These are phyloP conservation scores for Thalia dealbata DNA, from an alignment of 176 grass and related monocot genomes.

Conservation along the genomic window DNA sequence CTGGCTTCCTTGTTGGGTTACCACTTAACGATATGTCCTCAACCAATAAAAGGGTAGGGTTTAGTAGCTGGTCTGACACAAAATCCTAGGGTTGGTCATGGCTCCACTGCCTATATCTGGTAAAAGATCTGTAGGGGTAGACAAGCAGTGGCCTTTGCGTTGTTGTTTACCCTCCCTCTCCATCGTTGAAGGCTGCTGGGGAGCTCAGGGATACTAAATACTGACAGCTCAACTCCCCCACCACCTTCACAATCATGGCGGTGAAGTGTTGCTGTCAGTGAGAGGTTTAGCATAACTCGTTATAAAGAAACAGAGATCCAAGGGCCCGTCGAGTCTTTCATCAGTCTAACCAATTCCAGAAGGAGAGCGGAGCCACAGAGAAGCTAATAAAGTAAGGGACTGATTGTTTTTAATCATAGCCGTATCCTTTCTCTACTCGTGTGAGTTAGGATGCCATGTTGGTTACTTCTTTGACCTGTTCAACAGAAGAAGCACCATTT, in stretches of 20 bases:
- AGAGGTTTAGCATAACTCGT: no score
- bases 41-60: not conserved
- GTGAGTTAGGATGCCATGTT: not conserved
- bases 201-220: not conserved
- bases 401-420: no score
- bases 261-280: not conserved
- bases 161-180: not conserved
- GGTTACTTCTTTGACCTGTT: not conserved
- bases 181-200: not conserved
- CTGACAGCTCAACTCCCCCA: not conserved
- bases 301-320: no score
- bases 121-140: not conserved
- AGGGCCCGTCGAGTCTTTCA: no score
- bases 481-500: not conserved
- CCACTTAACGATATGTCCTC: not conserved
- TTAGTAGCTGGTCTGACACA: not conserved
- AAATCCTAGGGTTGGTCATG: constrained; percentile 4
- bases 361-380: no score
- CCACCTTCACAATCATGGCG: constrained; percentile 2
- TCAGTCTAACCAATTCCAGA: no score
- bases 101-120: not conserved
- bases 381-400: no score
- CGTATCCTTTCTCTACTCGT: not conserved
- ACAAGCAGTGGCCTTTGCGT: not conserved
- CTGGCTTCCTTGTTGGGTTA: not conserved